Base-by-base conservation (phyloP, 78 protist species). In the Anaeramoeba flamelloides region DNA sequence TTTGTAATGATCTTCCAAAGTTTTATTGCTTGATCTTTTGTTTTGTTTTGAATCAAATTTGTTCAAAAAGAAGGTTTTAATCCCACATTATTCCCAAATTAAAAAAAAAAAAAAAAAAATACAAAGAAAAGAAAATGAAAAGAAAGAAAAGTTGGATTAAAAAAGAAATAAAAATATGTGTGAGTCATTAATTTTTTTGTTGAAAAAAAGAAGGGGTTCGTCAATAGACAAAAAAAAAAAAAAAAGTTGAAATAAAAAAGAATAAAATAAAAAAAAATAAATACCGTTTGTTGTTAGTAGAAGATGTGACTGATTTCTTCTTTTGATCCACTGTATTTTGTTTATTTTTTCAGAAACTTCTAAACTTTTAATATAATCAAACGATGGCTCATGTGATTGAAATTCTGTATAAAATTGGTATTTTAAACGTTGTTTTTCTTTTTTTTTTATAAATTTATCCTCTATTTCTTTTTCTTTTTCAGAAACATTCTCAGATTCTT, bases 311-410 rank as follows among this genome's bases (percentile, higher is more conserved):
- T 41, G 69, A 65, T 82, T 85, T 31, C 36, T 39, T 32, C 76
- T 88, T 39, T 83, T 75, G 34, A 91, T 64, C 94, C 93, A 96
- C 77, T 83, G 83, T 36, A 95, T 90, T 69, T 87, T 82, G 94
- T 97, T 97, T 69, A 97, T 94, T 84, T 92, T 92, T 82, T 96
- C 99, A 81, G 94, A 98, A 80, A 97, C 95, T 74, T 96, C 99
- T 33, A 93, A 78, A 31, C 87, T 76, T 86, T 95, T 94, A 36
- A 97, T 86, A 40, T 92, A 95, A 85, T 97, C 99, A 79, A 97
- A 96, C 82, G 93, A 95, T 30, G 96, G 89, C 79, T 92, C 94
- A 81, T 96, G 98, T 80, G 93, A 87, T 69, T 95, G 99, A 78
- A 95, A 97, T 79, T 97, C 98, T 8, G 93, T 83, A 83, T 86